phyloP scores from a whole-genome alignment of 176 grass and related monocot genomes.

The Saccharum spontaneum region DNA sequence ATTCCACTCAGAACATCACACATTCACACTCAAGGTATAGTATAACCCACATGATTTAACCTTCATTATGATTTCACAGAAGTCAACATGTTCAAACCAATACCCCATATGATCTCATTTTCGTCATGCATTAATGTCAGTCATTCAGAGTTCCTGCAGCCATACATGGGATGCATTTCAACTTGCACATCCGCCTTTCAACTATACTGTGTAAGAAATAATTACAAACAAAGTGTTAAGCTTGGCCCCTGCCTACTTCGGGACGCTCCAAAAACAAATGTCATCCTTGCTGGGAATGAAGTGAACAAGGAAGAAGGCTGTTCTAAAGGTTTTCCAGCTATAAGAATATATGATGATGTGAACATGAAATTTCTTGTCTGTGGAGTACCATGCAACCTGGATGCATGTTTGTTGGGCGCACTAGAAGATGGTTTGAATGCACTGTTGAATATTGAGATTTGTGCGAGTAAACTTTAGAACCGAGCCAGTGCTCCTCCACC shows the following conservation, averaged over 20 bases:
- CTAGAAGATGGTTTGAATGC: constrained; percentile 70
- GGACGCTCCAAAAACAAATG: constrained; percentile 61
- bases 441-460: constrained; percentile 72
- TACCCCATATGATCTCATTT: too few relatives aligned
- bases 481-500: constrained; percentile 54
- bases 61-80: too few relatives aligned
- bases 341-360: constrained; percentile 58
- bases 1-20: neutral
- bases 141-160: constrained; percentile 61
- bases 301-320: constrained; percentile 41
- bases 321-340: constrained; percentile 40
- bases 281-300: constrained; percentile 15
- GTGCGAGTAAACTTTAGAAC: constrained; percentile 65
- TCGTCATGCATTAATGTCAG: too few relatives aligned
- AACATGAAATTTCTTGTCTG: constrained; percentile 64
- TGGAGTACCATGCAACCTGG: constrained; percentile 53
- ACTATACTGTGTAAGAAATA: constrained; percentile 53
- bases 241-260: constrained; percentile 56
- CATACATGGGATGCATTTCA: constrained; percentile 83
- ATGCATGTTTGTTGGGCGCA: constrained; percentile 56
- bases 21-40: neutral
- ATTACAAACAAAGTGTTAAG: constrained; percentile 27
- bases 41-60: too few relatives aligned
- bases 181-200: constrained; percentile 67
- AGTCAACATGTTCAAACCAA: too few relatives aligned